Percentiles rank a stretch among this genome's conserved stretches.
These are phyloP conservation scores for Penicillium sp. DNA, from an alignment of 2,329 filamentous ascomycete genomes.

Conservation along the genomic window DNA sequence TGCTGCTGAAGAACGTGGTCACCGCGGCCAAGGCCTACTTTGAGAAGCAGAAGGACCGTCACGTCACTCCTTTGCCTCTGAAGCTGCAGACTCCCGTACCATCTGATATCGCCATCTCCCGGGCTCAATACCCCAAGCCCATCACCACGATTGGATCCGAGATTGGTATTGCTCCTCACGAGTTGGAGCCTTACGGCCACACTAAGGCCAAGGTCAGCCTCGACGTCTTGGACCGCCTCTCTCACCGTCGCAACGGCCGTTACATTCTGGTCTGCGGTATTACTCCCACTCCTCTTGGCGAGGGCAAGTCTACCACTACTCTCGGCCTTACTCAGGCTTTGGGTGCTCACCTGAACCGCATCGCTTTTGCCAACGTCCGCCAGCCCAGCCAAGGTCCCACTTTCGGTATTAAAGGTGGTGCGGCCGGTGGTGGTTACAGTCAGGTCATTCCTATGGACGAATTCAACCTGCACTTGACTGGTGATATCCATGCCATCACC, in stretches of 20 bases:
- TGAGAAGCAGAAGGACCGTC: constrained; percentile 77
- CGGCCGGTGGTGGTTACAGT: constrained; percentile 95
- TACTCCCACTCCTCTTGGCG: constrained; percentile 91
- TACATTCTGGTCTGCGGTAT: constrained; percentile 96
- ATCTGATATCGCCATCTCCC: constrained; percentile 92
- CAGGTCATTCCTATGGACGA: constrained; percentile 99
- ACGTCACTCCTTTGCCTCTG: constrained; percentile 79
- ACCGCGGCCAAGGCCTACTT: constrained; percentile 81
- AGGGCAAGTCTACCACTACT: constrained; percentile 98
- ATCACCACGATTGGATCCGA: constrained; percentile 85
- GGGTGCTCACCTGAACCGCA: constrained; percentile 80
- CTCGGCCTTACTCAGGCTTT: constrained; percentile 93
- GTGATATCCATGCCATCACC: constrained; percentile 96
- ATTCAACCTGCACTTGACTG: constrained; percentile 96
- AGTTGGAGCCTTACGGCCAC: constrained; percentile 91
- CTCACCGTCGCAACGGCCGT: constrained; percentile 83
- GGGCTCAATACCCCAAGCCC: constrained; percentile 86
- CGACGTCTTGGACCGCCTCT: constrained; percentile 75
- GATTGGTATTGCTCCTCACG: constrained; percentile 82
- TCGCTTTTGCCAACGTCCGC: constrained; percentile 94
- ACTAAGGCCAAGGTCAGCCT: constrained; percentile 97
- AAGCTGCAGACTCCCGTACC: constrained; percentile 80
- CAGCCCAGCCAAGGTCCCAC: constrained; percentile 97
- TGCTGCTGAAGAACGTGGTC: constrained; percentile 95
- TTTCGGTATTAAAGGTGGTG: constrained; percentile 98